Evolutionary conservation across 1,139 yeast species (phyloP).

Genomic region (Magnusiomyces fungicola): DNA sequence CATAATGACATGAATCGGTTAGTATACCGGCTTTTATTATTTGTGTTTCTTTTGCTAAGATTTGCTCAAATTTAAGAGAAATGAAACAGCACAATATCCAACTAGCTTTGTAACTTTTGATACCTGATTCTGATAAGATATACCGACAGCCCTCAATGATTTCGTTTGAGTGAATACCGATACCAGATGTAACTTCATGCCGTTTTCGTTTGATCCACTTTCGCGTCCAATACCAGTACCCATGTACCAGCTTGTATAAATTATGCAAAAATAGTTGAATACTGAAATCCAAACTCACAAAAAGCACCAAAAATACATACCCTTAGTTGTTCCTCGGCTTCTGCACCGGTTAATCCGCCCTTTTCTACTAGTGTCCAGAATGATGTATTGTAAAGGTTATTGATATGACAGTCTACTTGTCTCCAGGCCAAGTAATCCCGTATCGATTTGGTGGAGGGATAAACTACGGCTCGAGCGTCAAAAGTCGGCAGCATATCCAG

Average conservation of each 20-base stretch:
- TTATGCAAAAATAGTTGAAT: no score
- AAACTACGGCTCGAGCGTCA: constrained; percentile 84
- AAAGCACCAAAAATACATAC: background rate
- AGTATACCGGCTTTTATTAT: background rate
- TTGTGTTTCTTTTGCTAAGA: background rate
- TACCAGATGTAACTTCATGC: no score
- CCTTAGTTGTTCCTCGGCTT: constrained; percentile 62
- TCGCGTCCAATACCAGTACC: no score
- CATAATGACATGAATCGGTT: background rate
- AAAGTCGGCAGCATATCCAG: constrained; percentile 63
- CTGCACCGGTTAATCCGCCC: constrained; percentile 66
- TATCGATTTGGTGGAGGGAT: constrained; percentile 56
- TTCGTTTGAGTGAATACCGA: no score
- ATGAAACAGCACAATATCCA: constrained; percentile 7
- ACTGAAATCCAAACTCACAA: no score
- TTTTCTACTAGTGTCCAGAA: constrained; percentile 79
- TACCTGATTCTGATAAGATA: no score
- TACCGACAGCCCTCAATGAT: no score
- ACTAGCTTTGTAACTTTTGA: no score
- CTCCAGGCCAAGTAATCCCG: constrained; percentile 91
- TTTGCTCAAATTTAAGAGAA: background rate
- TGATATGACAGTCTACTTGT: constrained; percentile 95
- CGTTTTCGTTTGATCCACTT: no score
- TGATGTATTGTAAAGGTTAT: constrained; percentile 84
- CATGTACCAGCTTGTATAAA: no score